Evolutionary conservation across 169 alveolate genomes (phyloP).

Genomic region (Cryptosporidium felis): DNA sequence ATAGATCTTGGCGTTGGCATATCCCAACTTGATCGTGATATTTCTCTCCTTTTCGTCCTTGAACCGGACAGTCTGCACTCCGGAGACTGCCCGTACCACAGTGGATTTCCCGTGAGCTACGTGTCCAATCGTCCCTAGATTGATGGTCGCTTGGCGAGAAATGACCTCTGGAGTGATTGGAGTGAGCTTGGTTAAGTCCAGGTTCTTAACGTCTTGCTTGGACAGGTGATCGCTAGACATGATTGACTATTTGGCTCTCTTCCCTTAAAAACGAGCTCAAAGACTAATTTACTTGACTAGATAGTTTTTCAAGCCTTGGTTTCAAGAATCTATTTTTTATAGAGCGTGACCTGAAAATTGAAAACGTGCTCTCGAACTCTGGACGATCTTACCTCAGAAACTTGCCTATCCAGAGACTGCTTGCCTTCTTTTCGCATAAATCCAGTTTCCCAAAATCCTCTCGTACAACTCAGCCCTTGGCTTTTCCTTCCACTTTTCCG

Average conservation of each 20-base stretch:
- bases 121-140: conserved; percentile 99
- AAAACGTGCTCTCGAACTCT: too few species aligned
- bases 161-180: conserved; percentile 99
- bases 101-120: conserved; percentile 99
- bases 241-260: background rate
- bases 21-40: conserved; percentile 94
- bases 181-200: conserved; percentile 90
- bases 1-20: conserved; percentile 99
- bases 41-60: conserved; percentile 95
- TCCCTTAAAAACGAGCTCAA: background rate
- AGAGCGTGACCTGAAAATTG: too few species aligned
- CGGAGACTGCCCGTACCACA: conserved; percentile 96
- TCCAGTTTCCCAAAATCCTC: too few species aligned
- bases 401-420: too few species aligned
- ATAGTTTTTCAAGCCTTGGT: too few species aligned
- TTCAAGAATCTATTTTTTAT: too few species aligned
- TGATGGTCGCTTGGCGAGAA: conserved; percentile 97
- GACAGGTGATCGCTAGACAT: conserved; percentile 72
- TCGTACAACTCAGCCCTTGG: too few species aligned
- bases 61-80: conserved; percentile 95
- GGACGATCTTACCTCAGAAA: too few species aligned
- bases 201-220: conserved; percentile 81
- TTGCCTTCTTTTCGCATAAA: too few species aligned
- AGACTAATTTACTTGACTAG: too few species aligned
- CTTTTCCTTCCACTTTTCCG: too few species aligned